phyloP scores from a whole-genome alignment of 2,329 filamentous ascomycete species.

The Calonectria hawksworthii region DNA sequence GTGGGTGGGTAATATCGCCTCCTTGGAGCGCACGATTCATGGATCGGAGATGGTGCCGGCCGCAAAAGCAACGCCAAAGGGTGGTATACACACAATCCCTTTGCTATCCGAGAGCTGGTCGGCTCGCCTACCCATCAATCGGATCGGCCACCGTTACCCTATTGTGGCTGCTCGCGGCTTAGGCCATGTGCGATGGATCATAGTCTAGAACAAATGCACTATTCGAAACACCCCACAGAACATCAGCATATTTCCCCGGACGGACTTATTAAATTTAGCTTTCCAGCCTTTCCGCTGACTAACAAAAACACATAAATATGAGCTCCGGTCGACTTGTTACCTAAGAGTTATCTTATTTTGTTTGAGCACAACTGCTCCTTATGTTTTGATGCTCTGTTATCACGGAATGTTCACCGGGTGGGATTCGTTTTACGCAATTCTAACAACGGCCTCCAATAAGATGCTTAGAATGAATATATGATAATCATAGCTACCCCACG shows the following conservation, averaged over 20 bases:
- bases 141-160: slow-evolving; percentile 12
- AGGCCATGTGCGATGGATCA: not conserved
- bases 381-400: not conserved
- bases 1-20: slow-evolving; percentile 12
- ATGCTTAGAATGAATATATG: not conserved
- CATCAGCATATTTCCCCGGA: not conserved
- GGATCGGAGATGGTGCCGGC: slow-evolving; percentile 22
- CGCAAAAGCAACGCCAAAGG: slow-evolving; percentile 6
- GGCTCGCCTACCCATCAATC: slow-evolving; percentile 10
- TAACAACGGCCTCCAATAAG: not conserved
- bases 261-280: not conserved
- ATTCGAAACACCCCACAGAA: slow-evolving; percentile 10
- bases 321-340: not conserved
- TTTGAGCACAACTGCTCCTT: not conserved
- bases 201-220: slow-evolving; percentile 9
- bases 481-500: not conserved
- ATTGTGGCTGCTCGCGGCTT: not conserved
- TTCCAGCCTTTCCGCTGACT: not conserved
- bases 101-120: slow-evolving; percentile 14
- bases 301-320: slow-evolving; percentile 7
- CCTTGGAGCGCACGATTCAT: not conserved
- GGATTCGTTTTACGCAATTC: not conserved
- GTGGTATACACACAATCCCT: slow-evolving; percentile 3
- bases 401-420: not conserved
- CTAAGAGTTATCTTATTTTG: not conserved